Base-by-base conservation (phyloP, 2,329 filamentous ascomycete genomes). In the Pleomassaria siparia region DNA sequence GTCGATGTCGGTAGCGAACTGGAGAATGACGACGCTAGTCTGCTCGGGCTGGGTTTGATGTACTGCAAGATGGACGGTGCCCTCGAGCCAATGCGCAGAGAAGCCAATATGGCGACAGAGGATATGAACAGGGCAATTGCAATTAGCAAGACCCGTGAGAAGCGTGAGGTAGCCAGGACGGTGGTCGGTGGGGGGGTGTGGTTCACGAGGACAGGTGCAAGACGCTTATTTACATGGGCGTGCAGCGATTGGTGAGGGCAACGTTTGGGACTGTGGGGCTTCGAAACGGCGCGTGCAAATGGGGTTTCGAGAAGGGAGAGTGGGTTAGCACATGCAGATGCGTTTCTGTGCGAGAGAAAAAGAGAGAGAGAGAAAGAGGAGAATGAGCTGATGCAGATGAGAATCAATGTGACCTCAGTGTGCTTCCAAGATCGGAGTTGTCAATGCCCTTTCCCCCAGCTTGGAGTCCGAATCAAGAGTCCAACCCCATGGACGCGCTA, bases 91-190 rank as follows among this genome's bases (percentile, higher is more conserved):
- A 81, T 74, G 68, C 83, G 78, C 70, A 80, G 76, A 65, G 80
- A 75, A 77, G 86, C 85, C 86, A 89, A 83, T 66, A 81, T 87
- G 80, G 80, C 74, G 73, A 75, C 63, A 44, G 78, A 71, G 53
- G 72, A 70, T 63, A 82, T 63, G 69, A 87, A 78, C 63, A 87
- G 69, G 58, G 84, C 55, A 60, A 84, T 64, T 60, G 77, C 69
- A 56, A 82, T 70, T 62, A 82, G 55, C 51, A 80, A 64, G 65
- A 78, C 66, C 60, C 46, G 46, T 11, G 47, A 46, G 44, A n/a
- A 51, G 55, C 64, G 66, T 69, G 62, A 63, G 63, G 53, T 52
- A 63, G 67, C 67, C 67, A 71, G 52, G 53, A 50, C 69, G 55
- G 44, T 45, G 39, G 43, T 41, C n/a, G n/a, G 41, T 43, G 29